phyloP scores from a whole-genome alignment of 192 early-diverging fungal genomes.

The Backusella luteola region DNA sequence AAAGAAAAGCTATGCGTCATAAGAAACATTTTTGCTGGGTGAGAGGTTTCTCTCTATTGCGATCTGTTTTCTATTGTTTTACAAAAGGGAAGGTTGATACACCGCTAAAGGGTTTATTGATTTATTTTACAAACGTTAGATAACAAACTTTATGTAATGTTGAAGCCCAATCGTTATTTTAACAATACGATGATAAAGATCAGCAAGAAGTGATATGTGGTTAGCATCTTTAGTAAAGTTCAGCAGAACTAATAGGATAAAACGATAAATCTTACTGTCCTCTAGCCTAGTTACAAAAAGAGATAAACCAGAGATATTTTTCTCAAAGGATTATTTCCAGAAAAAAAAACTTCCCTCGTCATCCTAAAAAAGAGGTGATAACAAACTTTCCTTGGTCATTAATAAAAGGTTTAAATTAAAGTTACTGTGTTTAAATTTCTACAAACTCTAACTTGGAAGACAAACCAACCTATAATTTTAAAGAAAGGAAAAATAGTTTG shows the following conservation, averaged over 20 bases:
- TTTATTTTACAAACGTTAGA: neutral
- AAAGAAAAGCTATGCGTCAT: no score
- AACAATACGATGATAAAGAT: neutral
- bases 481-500: neutral
- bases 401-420: neutral
- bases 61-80: neutral
- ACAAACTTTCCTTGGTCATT: neutral
- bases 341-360: neutral
- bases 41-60: neutral
- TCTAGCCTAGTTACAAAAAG: neutral
- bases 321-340: neutral
- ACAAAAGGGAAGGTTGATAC: neutral
- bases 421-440: neutral
- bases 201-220: neutral
- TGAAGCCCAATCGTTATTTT: neutral
- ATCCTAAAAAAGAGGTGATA: neutral
- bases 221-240: neutral
- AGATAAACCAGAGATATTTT: neutral
- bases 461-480: neutral
- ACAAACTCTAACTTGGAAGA: neutral
- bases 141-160: neutral
- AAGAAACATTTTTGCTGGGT: no score
- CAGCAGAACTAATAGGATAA: neutral
- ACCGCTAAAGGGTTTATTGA: no score
- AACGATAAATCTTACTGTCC: neutral